These are phyloP conservation scores for Sarocladiaceae sp. DNA, from an alignment of 2,329 filamentous ascomycete species.

Conservation along the genomic window DNA sequence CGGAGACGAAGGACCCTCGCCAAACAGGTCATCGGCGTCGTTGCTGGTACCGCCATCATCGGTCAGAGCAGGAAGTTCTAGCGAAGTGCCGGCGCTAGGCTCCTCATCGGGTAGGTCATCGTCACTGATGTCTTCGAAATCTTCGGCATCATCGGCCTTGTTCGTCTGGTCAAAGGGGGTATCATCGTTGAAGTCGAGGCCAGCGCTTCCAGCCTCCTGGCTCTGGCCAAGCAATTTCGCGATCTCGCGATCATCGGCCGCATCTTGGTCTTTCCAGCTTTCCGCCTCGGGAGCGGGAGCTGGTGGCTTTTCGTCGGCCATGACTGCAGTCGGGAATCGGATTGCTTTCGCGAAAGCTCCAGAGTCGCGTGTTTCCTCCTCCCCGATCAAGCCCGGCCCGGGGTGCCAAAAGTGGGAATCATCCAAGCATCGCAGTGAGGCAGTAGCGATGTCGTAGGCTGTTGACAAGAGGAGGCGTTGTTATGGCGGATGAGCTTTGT, in stretches of 20 bases:
- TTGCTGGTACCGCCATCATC: constrained; percentile 56
- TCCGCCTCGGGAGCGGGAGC: neutral
- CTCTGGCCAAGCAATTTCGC: constrained; percentile 4
- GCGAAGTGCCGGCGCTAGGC: constrained; percentile 31
- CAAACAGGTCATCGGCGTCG: constrained; percentile 63
- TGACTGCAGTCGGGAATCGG: constrained; percentile 16
- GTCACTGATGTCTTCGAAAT: constrained; percentile 87
- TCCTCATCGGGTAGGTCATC: constrained; percentile 82
- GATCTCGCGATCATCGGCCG: constrained; percentile 28
- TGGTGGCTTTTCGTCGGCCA: constrained; percentile 16
- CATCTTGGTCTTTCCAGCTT: constrained; percentile 13
- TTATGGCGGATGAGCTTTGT: neutral
- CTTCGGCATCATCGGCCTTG: constrained; percentile 88
- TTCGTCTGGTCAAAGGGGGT: constrained; percentile 54
- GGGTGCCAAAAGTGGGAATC: neutral
- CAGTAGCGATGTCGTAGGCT: neutral
- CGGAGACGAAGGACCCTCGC: constrained; percentile 50
- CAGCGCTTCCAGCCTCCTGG: neutral
- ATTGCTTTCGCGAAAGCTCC: neutral
- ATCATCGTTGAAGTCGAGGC: constrained; percentile 11
- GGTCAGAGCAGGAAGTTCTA: constrained; percentile 46
- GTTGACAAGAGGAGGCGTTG: too few species aligned
- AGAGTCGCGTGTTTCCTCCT: neutral
- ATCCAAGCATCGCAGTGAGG: neutral
- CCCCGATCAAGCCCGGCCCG: constrained; percentile 1